phyloP scores from a whole-genome alignment of 768 basidiomycete genomes.

The Termitomyces sp. region DNA sequence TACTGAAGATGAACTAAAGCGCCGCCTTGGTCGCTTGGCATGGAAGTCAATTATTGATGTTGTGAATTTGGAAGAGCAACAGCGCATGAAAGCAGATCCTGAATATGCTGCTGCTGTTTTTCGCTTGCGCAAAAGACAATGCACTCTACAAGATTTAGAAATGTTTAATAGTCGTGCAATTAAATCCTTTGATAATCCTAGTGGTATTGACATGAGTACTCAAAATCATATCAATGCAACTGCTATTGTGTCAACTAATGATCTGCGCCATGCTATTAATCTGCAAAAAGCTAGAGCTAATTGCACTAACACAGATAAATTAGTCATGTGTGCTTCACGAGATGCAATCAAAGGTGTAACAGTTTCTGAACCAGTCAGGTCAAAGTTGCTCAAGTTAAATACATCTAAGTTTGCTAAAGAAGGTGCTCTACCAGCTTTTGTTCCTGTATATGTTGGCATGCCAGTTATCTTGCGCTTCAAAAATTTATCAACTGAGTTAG shows the following conservation, averaged over 20 bases:
- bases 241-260: slow-evolving; percentile 5
- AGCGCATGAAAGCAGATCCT: no score
- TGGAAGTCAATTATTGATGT: no score
- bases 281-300: slow-evolving; percentile 2
- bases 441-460: no score
- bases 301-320: not conserved
- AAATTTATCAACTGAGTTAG: no score
- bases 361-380: not conserved
- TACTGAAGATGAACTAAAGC: not conserved
- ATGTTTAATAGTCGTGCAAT: no score
- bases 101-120: no score
- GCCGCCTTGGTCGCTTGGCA: no score
- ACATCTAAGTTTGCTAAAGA: not conserved
- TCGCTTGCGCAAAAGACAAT: not conserved
- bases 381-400: not conserved
- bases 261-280: slow-evolving; percentile 2
- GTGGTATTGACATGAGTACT: slow-evolving; percentile 15
- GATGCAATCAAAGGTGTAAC: not conserved
- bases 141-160: no score
- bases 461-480: no score
- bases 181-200: not conserved
- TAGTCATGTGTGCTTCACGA: not conserved
- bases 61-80: no score
- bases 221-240: not conserved
- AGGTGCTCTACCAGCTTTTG: no score